Evolutionary conservation across 306 rosid species (phyloP), one percentile per base, ranked within the genome.

Genomic region (Inga laurina): DNA sequence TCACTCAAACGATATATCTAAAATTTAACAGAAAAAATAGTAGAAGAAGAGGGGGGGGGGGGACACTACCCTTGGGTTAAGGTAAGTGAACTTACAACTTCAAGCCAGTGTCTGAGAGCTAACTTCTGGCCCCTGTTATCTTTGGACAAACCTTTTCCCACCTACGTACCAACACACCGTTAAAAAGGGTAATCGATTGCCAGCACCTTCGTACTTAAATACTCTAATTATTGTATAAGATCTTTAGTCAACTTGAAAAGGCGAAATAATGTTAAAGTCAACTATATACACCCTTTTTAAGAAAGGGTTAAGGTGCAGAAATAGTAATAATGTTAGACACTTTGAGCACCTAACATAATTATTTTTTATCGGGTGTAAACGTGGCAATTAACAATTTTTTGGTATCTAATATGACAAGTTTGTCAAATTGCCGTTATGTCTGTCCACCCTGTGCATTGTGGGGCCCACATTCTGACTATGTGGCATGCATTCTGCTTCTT

Each of bases 121-220:
- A 95, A 89, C 66, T 91, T 88, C 79, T 91, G 94, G 24, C 95
- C 98, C 76, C 89, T 95, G 62, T 88, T 94, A 89, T 90, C 87
- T 89, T 95, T 92, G 64, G 89, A 93, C 84, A 93, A 87, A 15
- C 98, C 98, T 74, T 95, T 95, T 71, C 98, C 98, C 56, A 95
- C 97, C 98, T 94, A 74, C 84, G 85, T 81, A 72, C 44, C 39
- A 61, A 62, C 21, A 2, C 15, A 62, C 18, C 35, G 30, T 62
- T 27, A 22, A 71, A 52, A 27, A 32, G 10, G 24, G 24, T 41
- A 24, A 37, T 72, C 35, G 27, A 81, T 70, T 30, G 2, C 5
- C 35, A 12, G 6, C 10, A 34, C 35, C 3, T 57, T 62, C 9
- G 69, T 27, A 37, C 5, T 62, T 62, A 62, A 39, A 39, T 6